Evolutionary conservation across 2,329 filamentous ascomycete genomes (phyloP).

Genomic region (Xylariales sp.): DNA sequence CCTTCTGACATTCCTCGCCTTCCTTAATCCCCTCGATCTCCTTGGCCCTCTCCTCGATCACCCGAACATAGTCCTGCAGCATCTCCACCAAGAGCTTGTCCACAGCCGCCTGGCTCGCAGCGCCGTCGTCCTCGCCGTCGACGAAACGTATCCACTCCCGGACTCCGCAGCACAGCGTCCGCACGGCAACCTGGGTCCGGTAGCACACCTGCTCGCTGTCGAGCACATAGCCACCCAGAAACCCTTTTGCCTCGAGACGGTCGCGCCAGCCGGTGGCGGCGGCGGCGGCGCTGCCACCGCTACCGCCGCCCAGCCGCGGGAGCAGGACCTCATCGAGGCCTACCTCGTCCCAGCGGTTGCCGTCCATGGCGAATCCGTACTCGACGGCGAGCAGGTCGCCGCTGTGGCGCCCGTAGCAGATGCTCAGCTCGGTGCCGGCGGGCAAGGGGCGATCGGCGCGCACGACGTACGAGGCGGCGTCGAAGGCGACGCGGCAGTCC

Average conservation of each 20-base stretch:
- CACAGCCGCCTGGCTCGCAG: slow-evolving; percentile 33
- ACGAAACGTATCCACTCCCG: slow-evolving; percentile 43
- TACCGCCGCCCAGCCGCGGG: slow-evolving; percentile 22
- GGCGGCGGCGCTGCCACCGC: background rate
- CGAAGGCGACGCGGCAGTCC: slow-evolving; percentile 49
- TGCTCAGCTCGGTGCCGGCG: slow-evolving; percentile 60
- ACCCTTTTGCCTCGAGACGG: slow-evolving; percentile 39
- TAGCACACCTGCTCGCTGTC: slow-evolving; percentile 48
- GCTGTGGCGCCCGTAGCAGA: slow-evolving; percentile 65
- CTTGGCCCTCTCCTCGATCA: slow-evolving; percentile 24
- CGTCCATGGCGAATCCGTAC: slow-evolving; percentile 49
- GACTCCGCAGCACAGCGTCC: slow-evolving; percentile 32
- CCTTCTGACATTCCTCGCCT: slow-evolving; percentile 29
- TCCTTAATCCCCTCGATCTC: slow-evolving; percentile 22
- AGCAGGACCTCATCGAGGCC: slow-evolving; percentile 43
- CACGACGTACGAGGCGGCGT: slow-evolving; percentile 48
- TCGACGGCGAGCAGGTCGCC: slow-evolving; percentile 71
- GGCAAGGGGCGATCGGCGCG: slow-evolving; percentile 45
- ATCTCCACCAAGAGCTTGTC: slow-evolving; percentile 32
- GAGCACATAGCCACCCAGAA: slow-evolving; percentile 47
- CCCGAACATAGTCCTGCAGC: slow-evolving; percentile 30
- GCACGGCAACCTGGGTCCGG: slow-evolving; percentile 49
- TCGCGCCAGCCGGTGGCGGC: slow-evolving; percentile 22
- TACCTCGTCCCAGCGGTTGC: slow-evolving; percentile 49
- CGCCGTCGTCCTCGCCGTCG: slow-evolving; percentile 39